Percentiles rank a stretch among this genome's conserved stretches.
phyloP scores from a whole-genome alignment of 805 yeast species.

The Starmerella vaccinii region DNA sequence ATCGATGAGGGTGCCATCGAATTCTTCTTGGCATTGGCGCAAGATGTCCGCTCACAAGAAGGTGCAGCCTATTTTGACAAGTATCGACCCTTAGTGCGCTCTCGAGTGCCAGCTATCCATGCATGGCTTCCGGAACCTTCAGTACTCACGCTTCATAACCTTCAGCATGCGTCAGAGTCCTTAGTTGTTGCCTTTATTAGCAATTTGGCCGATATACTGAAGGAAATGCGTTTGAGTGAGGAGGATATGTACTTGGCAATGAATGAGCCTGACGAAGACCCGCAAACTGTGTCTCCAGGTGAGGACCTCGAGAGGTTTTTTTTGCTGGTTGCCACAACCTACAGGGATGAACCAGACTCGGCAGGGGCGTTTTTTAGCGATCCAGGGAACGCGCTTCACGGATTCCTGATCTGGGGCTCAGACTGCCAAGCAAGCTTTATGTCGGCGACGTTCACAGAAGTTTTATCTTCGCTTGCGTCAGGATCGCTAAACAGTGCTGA shows the following conservation, averaged over 20 bases:
- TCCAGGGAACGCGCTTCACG: slow-evolving; percentile 53
- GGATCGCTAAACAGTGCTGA: not conserved
- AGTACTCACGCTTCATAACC: slow-evolving; percentile 9
- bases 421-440: slow-evolving; percentile 62
- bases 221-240: slow-evolving; percentile 33
- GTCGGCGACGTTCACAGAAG: slow-evolving; percentile 68
- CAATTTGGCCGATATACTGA: slow-evolving; percentile 33
- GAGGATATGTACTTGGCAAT: slow-evolving; percentile 32
- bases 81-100: slow-evolving; percentile 20
- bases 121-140: slow-evolving; percentile 14
- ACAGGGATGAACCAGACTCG: slow-evolving; percentile 48
- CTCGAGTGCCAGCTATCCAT: slow-evolving; percentile 26
- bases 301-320: slow-evolving; percentile 86
- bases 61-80: slow-evolving; percentile 12
- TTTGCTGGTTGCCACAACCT: slow-evolving; percentile 59
- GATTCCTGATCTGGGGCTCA: slow-evolving; percentile 83
- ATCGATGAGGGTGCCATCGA: slow-evolving; percentile 35
- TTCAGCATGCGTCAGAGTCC: slow-evolving; percentile 22
- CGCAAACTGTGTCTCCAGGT: slow-evolving; percentile 35
- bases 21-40: slow-evolving; percentile 31
- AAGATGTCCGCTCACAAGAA: slow-evolving; percentile 25
- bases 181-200: slow-evolving; percentile 28
- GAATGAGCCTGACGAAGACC: slow-evolving; percentile 14
- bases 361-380: slow-evolving; percentile 59
- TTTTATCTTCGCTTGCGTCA: slow-evolving; percentile 60